Base-by-base conservation (phyloP, 345 rosid species). In the Melaleuca alternifolia region DNA sequence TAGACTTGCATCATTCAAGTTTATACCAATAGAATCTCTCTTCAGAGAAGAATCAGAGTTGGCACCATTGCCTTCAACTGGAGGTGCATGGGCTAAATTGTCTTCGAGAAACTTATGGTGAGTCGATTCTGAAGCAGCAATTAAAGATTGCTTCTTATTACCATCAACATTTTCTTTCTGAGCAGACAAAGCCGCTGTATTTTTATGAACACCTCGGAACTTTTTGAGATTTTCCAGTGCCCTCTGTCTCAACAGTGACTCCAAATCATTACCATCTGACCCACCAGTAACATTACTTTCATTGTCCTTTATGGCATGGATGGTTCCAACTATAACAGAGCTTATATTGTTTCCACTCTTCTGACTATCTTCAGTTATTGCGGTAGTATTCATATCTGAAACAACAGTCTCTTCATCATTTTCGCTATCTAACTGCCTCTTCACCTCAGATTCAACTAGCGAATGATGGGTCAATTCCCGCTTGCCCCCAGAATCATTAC, bases 161-260 rank as follows among this genome's bases (percentile, higher is more conserved):
- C 50, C 52, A 86, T 87, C 79, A 20, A 71, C 89, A 50, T 90
- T 90, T 82, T 85, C 82, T 83, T 71, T 88, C 50, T 52, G 30
- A 62, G 51, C 81, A 18, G 61, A 30, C 86, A 86, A 82, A 57
- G 44, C 62, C 77, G 85, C 50, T 85, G 76, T 85, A 77, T 83
- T 86, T 51, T 90, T 90, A 65, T 12, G 24, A 18, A 87, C 89
- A 51, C 92, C 94, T 50, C 95, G 94, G 84, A 95, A 94, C 88
- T 89, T 93, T 89, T 88, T 95, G 5, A 95, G 90, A 87, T 95
- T 97, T 91, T 94, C 97, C 87, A 97, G 85, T 24, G 99, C 99
- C 91, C 89, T 93, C 85, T 91, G 87, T 89, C 96, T 93, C 87
- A 96, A 90, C 89, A 92, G 87, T 21, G 92, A 87, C 94, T 96